Evolutionary conservation across 441 rosid genomes (phyloP), one percentile per base, ranked within the genome.

Genomic region (Aleurites moluccanus): DNA sequence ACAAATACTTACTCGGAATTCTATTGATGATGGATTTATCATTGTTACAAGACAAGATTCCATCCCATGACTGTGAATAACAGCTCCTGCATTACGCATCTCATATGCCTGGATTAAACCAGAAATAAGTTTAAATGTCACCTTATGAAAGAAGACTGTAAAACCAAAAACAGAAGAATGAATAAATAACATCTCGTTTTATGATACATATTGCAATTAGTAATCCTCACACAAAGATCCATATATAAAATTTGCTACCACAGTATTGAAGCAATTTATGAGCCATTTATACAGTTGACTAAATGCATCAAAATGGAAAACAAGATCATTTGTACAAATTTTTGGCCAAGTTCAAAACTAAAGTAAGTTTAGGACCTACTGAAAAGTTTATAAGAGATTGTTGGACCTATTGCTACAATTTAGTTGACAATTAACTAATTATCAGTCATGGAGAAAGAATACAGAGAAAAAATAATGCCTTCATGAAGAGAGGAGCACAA

Each of bases 21-120:
- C 97, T 78, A 85, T 96, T 73, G 94, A 84, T 55, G 75, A 83
- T 21, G 98, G 99, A 74, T 92, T 86, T 62, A 96, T 77, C 97
- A 96, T 96, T 14, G 99, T 96, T 66, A 86, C 98, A 61, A 96
- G 88, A 79, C 98, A 93, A 72, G 97, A 96, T 81, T 96, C 97
- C 69, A 96, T 86, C 73, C 99, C 98, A 79, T 93, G 99, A 80
- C 98, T 92, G 82, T 96, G 99, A 86, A 93, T 93, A 78, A 92
- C 97, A 78, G 98, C 92, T 75, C 99, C 99, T 64, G 99, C 97
- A 89, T 93, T 81, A 72, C 91, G 88, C 91, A 85, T 89, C 53
- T 91, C 88, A 77, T 92, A 92, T 64, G 94, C 94, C 98, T 96
- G 81, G 63, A 80, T 72, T 65, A 81, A 64, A 70, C 78, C 28